phyloP scores from a whole-genome alignment of 192 early-diverging fungal genomes.

The Glomus cerebriforme region DNA sequence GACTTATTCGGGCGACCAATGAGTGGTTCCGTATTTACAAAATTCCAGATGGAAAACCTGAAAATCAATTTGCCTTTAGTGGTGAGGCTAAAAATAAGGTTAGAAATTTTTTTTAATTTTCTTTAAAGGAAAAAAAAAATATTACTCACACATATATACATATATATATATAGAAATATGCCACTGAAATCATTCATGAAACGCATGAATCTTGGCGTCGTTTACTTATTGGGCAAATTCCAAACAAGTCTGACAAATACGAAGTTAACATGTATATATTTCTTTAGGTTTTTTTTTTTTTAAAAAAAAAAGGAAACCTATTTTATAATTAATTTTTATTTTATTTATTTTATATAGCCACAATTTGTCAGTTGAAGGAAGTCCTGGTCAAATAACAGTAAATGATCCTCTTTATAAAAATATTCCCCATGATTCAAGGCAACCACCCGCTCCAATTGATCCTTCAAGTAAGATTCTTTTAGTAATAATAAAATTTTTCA shows the following conservation, averaged over 20 bases:
- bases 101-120: background rate
- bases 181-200: slow-evolving; percentile 88
- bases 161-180: slow-evolving; percentile 65
- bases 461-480: slow-evolving; percentile 50
- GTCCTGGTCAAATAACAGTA: slow-evolving; percentile 69
- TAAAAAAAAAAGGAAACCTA: too few relatives aligned
- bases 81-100: slow-evolving; percentile 81
- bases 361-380: slow-evolving; percentile 70
- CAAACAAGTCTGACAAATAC: slow-evolving; percentile 68
- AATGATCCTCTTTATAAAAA: slow-evolving; percentile 58
- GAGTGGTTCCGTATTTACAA: slow-evolving; percentile 99
- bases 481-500: slow-evolving; percentile 36
- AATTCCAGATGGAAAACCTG: slow-evolving; percentile 99
- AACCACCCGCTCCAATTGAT: slow-evolving; percentile 69
- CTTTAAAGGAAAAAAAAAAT: background rate
- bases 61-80: slow-evolving; percentile 99
- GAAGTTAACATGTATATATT: slow-evolving; percentile 66
- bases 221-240: slow-evolving; percentile 68
- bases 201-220: slow-evolving; percentile 92
- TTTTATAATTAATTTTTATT: background rate
- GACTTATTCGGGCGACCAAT: slow-evolving; percentile 93
- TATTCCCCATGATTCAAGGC: slow-evolving; percentile 61
- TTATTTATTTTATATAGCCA: slow-evolving; percentile 47
- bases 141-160: background rate
- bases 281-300: too few relatives aligned